Percentiles rank a stretch among this genome's conserved stretches.
Conservation (phyloP, 164 flowering plant genomes). For the Aristolochia contorta region DNA sequence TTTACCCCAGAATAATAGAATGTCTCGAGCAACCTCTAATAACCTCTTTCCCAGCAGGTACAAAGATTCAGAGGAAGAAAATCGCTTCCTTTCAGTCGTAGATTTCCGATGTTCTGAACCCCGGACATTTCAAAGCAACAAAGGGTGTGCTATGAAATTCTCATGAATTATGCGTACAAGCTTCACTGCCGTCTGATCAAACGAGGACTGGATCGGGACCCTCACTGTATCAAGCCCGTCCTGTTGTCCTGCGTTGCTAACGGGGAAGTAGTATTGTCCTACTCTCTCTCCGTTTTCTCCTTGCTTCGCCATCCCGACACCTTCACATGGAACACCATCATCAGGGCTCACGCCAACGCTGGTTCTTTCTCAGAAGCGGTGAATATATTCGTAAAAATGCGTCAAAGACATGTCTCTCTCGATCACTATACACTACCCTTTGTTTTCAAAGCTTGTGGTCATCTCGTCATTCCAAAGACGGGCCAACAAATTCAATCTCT, state of each 20-base stretch:
- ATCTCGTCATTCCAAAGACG: slow-evolving; percentile 2
- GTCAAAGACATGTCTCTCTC: slow-evolving; percentile 9
- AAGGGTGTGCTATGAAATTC: neutral
- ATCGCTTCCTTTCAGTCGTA: too few species aligned
- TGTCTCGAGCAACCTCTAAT: too few species aligned
- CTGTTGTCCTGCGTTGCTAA: slow-evolving; percentile 1
- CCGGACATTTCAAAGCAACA: too few species aligned
- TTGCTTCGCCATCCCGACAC: slow-evolving; percentile 11
- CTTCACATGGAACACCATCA: slow-evolving; percentile 17
- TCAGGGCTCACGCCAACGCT: slow-evolving; percentile 9
- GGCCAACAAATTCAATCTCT: slow-evolving; percentile 20
- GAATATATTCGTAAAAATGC: slow-evolving; percentile 11
- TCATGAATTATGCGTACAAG: slow-evolving; percentile 15
- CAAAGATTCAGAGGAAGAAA: too few species aligned
- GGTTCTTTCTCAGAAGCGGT: slow-evolving; percentile 12
- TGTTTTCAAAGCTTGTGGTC: slow-evolving; percentile 21
- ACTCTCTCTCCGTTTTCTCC: slow-evolving; percentile 11
- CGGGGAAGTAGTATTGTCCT: slow-evolving; percentile 2
- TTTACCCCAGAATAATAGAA: too few species aligned
- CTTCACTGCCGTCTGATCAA: slow-evolving; percentile 15
- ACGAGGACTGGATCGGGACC: slow-evolving; percentile 3
- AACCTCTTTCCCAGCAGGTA: too few species aligned
- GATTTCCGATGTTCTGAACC: too few species aligned
- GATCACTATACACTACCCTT: slow-evolving; percentile 27
- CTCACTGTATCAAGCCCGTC: slow-evolving; percentile 5